Percentiles rank a stretch among this genome's conserved stretches.
Evolutionary conservation across 495 filamentous ascomycete genomes (phyloP).

Genomic region (Echria macrotheca): DNA sequence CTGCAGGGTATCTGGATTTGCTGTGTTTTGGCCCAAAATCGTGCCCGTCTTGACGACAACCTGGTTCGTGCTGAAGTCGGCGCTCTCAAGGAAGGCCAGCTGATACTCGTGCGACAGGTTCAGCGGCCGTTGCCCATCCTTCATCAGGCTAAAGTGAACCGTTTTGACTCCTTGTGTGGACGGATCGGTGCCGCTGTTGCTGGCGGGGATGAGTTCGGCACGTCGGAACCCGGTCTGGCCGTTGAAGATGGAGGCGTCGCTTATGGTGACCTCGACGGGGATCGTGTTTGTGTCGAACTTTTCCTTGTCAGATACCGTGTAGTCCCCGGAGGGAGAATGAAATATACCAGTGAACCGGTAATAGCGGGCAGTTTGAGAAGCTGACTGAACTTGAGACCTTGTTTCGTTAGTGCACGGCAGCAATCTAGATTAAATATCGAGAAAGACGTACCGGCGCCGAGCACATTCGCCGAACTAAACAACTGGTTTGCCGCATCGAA

Average conservation of each 20-base stretch:
- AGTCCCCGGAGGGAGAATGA: not conserved
- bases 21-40: slow-evolving; percentile 27
- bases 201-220: slow-evolving; percentile 40
- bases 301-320: not conserved
- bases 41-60: slow-evolving; percentile 46
- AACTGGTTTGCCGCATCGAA: slow-evolving; percentile 29
- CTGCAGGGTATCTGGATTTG: slow-evolving; percentile 31
- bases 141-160: slow-evolving; percentile 45
- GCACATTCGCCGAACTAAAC: slow-evolving; percentile 28
- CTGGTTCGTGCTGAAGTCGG: slow-evolving; percentile 44
- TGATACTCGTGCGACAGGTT: slow-evolving; percentile 48
- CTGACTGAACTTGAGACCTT: slow-evolving; percentile 26
- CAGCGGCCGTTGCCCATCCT: slow-evolving; percentile 35
- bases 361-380: slow-evolving; percentile 18
- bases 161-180: slow-evolving; percentile 41
- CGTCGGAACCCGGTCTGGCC: slow-evolving; percentile 44
- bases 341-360: slow-evolving; percentile 21
- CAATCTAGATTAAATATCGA: too few species aligned
- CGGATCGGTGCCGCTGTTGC: slow-evolving; percentile 40
- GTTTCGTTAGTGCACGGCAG: too few species aligned
- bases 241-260: slow-evolving; percentile 47
- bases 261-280: slow-evolving; percentile 30
- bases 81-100: slow-evolving; percentile 43
- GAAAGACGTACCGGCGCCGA: slow-evolving; percentile 25
- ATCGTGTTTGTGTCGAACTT: slow-evolving; percentile 19